Evolutionary conservation across 257 asterid genomes (phyloP), one percentile per base, ranked within the genome.

Genomic region (Solanum gandarillasii): DNA sequence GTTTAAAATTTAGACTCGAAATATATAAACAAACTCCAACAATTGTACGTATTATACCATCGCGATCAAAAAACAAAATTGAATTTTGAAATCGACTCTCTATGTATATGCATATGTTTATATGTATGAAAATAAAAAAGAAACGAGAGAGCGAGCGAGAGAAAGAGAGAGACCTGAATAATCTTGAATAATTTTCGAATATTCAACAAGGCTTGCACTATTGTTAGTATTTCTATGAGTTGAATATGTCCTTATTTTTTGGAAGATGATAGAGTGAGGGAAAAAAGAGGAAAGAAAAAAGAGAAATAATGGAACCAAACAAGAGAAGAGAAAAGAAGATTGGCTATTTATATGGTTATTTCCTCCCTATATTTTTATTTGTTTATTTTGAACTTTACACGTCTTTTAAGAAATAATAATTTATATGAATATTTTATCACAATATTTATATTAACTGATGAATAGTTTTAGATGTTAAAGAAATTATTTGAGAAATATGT

Each of bases 1-100:
- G 0, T 70, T 32, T 0, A 16, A 9, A 16, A 16, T 16, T 16
- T 1, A 32, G 4, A 32, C 1, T 7, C 13, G 2, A 14, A 71
- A 7, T 0, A 1, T 29, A 27, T 68, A 27, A 31, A 14, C 6
- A 8, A 71, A 71, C 39, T 70, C 23, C 9, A 31, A 14, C 3
- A 16, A 29, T 13, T 29, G 5, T 70, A 70, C 12, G 2, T 55
- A 2, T 55, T 1, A 70, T 70, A 70, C 0, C 78, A 71, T 31
- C 2, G 8, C 36, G 7, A 72, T 6, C 1, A 18, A 3, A 32
- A 34, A 32, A 9, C 23, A 34, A 20, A 18, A 18, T 18, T 72
- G 0, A 72, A 34, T 9, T 72, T 34, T 72, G 46, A 32, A 72
- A 32, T 72, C 4, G 13, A 71, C 6, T 68, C 39, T 31, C n/a